Base-by-base conservation (phyloP, 495 filamentous ascomycete genomes). In the Rhizodiscina lignyota region DNA sequence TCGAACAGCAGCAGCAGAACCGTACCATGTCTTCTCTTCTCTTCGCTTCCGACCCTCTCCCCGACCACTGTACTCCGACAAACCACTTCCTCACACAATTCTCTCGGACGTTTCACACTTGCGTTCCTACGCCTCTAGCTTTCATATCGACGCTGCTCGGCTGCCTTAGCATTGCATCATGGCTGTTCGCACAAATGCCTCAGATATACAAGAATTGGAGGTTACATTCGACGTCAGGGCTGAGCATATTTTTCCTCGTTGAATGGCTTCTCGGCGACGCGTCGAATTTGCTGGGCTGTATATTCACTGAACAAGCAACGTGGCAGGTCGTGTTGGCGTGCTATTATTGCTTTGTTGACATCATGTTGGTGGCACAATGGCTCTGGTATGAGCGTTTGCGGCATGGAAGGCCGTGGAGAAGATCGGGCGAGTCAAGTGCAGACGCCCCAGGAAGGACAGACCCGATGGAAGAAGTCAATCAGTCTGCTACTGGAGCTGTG, bases 141-240 rank as follows among this genome's bases (percentile, higher is more conserved):
- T 59, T 81, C 40, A 49, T 77, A 41, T 83, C 77, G 29, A 73
- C 67, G 4, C 37, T 66, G n/a, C 58, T 81, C 26, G 77, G 77
- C 26, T 64, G 64, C 0, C 52, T 72, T 39, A 77, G 71, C 46
- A 80, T 82, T 24, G 44, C 72, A 26, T 71, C 77, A 33, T 83
- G 77, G 77, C 60, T 83, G n/a, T 83, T 79, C 47, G 77, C 78
- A 19, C 78, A 82, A 51, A 55, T 82, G 15, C 77, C 77, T 2
- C 77, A 83, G 44, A 77, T 83, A 29, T 73, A 67, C 54, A 79
- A 78, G 59, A 83, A 83, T 49, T 71, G 69, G 43, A 61, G 62
- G 31, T 46, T 77, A 5, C 58, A 71, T 40, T 79, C 75, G 2
- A 79, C 75, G 0, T 72, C 74, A 4, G 77, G 77, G 3, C 49